Evolutionary conservation across 257 asterid species (phyloP).

Genomic region (Knoxia roxburghii): DNA sequence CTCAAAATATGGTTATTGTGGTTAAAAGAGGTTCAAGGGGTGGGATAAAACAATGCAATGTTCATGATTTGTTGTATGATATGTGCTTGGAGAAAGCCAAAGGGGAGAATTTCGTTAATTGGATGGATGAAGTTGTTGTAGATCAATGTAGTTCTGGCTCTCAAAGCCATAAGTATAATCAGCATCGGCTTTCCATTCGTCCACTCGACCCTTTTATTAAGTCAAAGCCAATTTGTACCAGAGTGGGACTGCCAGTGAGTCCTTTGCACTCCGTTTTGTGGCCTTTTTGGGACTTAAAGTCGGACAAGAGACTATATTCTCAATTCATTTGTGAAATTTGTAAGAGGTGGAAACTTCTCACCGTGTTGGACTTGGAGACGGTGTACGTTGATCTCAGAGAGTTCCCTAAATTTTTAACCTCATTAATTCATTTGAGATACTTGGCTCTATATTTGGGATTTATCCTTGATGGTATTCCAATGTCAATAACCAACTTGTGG

Average conservation of each 20-base stretch:
- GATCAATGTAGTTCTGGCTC: too few relatives aligned
- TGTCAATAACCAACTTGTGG: neutral
- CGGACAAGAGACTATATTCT: neutral
- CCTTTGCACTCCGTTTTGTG: neutral
- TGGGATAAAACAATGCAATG: neutral
- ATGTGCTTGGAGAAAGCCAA: neutral
- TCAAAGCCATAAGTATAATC: neutral
- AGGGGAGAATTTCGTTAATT: neutral
- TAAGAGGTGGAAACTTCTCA: neutral
- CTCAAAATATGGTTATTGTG: too few relatives aligned
- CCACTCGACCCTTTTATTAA: too few relatives aligned
- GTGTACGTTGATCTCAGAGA: neutral
- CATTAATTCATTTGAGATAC: neutral
- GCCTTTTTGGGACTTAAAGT: neutral
- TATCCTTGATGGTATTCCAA: neutral
- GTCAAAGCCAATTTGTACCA: neutral
- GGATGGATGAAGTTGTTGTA: neutral
- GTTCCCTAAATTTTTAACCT: neutral
- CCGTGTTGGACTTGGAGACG: neutral
- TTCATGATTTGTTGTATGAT: constrained; percentile 5
- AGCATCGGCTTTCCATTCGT: neutral
- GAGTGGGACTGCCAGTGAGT: neutral
- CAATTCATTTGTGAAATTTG: neutral
- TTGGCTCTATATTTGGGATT: neutral
- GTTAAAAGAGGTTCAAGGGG: constrained; percentile 2